Conservation (phyloP, 139 green algal species). For the Haematococcus sp. region DNA sequence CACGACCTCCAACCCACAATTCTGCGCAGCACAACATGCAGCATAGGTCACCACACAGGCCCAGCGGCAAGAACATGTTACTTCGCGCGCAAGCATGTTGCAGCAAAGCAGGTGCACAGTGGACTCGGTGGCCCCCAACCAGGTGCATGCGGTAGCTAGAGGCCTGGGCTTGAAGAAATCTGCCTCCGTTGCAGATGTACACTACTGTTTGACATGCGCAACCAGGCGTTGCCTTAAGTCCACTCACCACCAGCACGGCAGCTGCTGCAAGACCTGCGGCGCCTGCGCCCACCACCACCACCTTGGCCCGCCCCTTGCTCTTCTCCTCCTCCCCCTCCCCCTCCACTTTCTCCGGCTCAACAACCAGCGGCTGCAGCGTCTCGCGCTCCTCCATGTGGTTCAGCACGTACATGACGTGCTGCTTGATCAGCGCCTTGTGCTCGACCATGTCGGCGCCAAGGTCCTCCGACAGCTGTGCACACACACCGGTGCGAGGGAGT, state of each 20-base stretch:
- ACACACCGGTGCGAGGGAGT: too few species aligned
- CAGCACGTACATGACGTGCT: constrained; percentile 39
- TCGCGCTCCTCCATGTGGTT: constrained; percentile 30
- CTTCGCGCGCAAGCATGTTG: too few species aligned
- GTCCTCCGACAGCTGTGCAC: constrained; percentile 38
- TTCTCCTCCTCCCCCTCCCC: constrained; percentile 6
- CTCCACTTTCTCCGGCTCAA: constrained; percentile 17
- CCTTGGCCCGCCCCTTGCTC: constrained; percentile 17
- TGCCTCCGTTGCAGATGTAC: too few species aligned
- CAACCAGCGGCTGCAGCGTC: constrained; percentile 20
- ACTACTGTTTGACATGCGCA: too few species aligned
- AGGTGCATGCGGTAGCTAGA: too few species aligned
- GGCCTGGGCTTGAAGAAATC: too few species aligned
- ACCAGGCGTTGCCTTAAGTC: too few species aligned
- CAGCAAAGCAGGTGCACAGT: too few species aligned
- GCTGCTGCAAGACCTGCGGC: constrained; percentile 79
- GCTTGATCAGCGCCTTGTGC: constrained; percentile 47
- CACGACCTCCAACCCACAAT: background rate
- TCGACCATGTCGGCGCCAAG: constrained; percentile 34
- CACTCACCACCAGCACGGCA: constrained; percentile 55
- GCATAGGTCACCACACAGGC: background rate
- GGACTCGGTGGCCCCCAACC: too few species aligned
- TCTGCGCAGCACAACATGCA: background rate
- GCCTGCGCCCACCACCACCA: constrained; percentile 80
- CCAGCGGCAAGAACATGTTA: too few species aligned